Evolutionary conservation across 2,329 filamentous ascomycete species (phyloP).

Genomic region (Aspergillus luchuensis): DNA sequence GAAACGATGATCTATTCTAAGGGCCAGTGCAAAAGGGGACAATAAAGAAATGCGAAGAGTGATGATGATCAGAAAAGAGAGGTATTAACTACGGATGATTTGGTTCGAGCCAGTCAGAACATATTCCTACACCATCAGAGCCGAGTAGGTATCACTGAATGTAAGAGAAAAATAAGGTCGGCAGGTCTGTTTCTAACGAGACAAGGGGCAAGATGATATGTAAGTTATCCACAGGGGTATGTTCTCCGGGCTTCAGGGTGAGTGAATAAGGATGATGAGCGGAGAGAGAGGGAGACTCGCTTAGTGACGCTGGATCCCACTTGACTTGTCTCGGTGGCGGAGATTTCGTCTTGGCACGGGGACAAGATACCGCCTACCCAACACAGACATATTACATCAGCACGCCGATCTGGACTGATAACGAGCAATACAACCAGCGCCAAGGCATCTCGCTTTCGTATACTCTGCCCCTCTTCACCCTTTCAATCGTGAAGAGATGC

Average conservation of each 20-base stretch:
- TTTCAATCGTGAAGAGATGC: constrained; percentile 23
- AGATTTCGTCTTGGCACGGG: constrained; percentile 11
- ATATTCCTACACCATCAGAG: constrained; percentile 19
- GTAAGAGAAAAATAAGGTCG: background rate
- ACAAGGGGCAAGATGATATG: background rate
- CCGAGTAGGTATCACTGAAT: background rate
- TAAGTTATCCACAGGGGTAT: background rate
- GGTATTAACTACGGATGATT: constrained; percentile 22
- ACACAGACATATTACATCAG: constrained; percentile 15
- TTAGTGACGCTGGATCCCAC: constrained; percentile 1
- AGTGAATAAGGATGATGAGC: constrained; percentile 3
- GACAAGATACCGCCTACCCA: constrained; percentile 13
- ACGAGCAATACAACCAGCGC: constrained; percentile 2
- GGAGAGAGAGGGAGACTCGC: background rate
- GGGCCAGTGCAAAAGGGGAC: constrained; percentile 14
- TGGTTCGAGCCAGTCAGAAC: constrained; percentile 17
- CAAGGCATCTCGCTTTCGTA: background rate
- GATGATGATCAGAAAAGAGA: constrained; percentile 17
- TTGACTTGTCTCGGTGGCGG: constrained; percentile 12
- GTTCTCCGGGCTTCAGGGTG: background rate
- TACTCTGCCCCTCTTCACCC: constrained; percentile 15
- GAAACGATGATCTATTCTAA: constrained; percentile 18
- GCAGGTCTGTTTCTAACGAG: background rate
- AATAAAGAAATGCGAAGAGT: constrained; percentile 11
- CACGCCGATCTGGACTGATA: constrained; percentile 8